Evolutionary conservation across 202 grass and related monocot genomes (phyloP), one percentile per base, ranked within the genome.

Genomic region (Saccharum hybrid): DNA sequence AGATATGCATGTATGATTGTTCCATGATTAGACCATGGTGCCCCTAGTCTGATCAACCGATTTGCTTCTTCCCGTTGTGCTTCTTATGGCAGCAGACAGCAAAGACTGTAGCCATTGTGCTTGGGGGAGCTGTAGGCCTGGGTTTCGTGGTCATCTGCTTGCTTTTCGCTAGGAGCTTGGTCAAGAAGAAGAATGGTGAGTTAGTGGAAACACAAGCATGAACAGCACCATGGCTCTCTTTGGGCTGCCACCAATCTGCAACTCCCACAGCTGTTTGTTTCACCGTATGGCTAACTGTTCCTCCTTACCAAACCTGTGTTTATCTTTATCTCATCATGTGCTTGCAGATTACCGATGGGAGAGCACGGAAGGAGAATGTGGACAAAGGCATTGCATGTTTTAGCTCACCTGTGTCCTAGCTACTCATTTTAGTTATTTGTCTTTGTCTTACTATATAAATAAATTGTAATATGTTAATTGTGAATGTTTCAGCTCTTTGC

Each of bases 91-190:
- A 93, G 86, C 89, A 94, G 83, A 99, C 96, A 85, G 88, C 83
- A 3, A 96, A 89, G 85, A 99, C 93, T 66, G 93, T 99, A 59
- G 96, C 96, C 84, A 99, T 99, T 81, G 96, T 99, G 86, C 88
- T 99, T 2, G 96, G 96, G 39, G 91, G 89, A 66, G 96, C 96
- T 5, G 88, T 94, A 76, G 93, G 88, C 10, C 49, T 99, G 49
- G 96, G 91, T 15, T 99, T 99, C 84, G 49, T 99, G 34, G 93
- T 96, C 63, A 96, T 99, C 72, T 99, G 97, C 86, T 91, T 99
- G 85, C 88, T 99, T 21, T 99, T 99, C 66, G 91, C 88, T 19
- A 86, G 88, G 72, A 94, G 77, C 62, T 64, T 99, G 63, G 71
- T 89, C 82, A 99, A 84, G 90, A 99, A 99, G 80, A 96, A 86